Evolutionary conservation across 768 basidiomycete genomes (phyloP), one percentile per base, ranked within the genome.

Genomic region (Sarcomyxa edulis): DNA sequence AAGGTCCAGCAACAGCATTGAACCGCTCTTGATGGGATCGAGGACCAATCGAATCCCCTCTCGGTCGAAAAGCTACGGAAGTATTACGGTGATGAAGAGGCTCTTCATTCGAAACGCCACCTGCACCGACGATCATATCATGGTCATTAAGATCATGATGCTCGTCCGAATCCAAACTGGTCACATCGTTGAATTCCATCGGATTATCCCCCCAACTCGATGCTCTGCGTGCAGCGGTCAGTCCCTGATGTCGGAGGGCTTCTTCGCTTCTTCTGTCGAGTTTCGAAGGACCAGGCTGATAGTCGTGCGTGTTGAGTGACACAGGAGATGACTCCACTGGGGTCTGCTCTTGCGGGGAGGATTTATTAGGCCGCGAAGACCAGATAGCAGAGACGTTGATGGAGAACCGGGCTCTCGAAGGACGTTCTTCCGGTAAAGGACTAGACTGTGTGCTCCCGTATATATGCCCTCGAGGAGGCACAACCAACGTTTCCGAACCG

Each of bases 141-240:
- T 66, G 64, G 18, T 71, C 70, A 41, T 72, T 64, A 32, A 74
- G 44, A 39, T 66, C 70, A 28, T 32, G 40, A 19, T 54, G 62
- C 47, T 68, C 59, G 29, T 68, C 66, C 31, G 49, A 61, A 37
- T 47, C 58, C 54, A 65, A 32, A 42, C 64, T 53, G 44, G 54
- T 37, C 11, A 56, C 53, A n/a, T 59, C 59, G 27, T 48, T 46
- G 42, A 59, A 56, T 48, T 67, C 64, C 16, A 45, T 35, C n/a
- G 51, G 52, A 53, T 68, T 47, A 60, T 64, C 78, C 0, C 76
- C 79, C 81, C 80, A 82, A 49, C 79, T 81, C 35, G 79, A 77
- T 7, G 81, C 81, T 5, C 81, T 65, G 42, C 74, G 65, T 19
- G 73, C 76, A 22, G 69, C 66, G 1, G 62, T 68, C 9, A 68